Evolutionary conservation across 495 filamentous ascomycete species (phyloP).

Genomic region (Podospora appendiculata): DNA sequence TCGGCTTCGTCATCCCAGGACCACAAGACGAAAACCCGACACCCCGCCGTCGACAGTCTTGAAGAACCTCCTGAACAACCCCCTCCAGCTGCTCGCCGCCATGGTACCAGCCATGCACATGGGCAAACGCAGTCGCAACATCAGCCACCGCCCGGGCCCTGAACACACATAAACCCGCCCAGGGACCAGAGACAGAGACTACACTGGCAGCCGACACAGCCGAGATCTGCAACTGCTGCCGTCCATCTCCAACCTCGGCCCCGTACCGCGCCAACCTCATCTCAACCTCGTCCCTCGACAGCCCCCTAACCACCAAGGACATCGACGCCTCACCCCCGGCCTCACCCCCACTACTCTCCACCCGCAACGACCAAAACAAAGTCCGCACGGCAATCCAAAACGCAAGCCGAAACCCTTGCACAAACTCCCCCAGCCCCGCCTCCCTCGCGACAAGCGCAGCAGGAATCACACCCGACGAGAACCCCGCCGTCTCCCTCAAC

Average conservation of each 20-base stretch:
- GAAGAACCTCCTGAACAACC: constrained; percentile 6
- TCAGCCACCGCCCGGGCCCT: not conserved
- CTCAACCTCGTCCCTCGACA: not conserved
- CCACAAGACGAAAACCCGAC: not conserved
- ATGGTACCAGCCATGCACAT: constrained; percentile 16
- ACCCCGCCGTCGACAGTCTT: not conserved
- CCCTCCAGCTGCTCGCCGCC: constrained; percentile 4
- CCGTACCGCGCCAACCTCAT: not conserved
- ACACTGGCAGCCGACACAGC: not conserved
- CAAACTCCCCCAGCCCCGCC: not conserved
- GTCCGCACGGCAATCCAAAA: not conserved
- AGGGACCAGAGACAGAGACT: not conserved
- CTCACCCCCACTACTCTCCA: not conserved
- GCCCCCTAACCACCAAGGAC: not conserved
- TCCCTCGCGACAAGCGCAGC: not conserved
- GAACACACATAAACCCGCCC: not conserved
- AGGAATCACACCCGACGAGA: not conserved
- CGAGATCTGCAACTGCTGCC: not conserved
- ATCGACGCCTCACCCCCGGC: not conserved
- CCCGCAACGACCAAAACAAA: not conserved
- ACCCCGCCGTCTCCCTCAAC: not conserved
- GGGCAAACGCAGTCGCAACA: not conserved
- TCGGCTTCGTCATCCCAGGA: not conserved
- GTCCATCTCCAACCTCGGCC: not conserved
- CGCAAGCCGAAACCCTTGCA: not conserved